Conservation (phyloP, 2,329 filamentous ascomycete genomes). For the Meredithiella fracta region DNA sequence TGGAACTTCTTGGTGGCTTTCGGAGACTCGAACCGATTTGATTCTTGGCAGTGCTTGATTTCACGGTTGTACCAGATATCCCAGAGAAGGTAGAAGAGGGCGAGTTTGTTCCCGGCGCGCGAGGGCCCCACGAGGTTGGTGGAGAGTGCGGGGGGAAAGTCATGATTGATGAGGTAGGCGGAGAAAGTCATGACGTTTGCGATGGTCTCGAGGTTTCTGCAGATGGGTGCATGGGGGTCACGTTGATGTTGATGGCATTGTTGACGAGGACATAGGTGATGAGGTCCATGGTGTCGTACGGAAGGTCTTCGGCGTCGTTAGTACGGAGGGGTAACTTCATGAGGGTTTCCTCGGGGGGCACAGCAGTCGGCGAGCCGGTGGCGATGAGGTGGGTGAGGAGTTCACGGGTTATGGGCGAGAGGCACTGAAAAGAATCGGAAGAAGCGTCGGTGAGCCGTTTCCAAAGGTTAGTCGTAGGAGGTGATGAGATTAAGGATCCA, state of each 20-base stretch:
- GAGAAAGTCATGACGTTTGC: too few relatives aligned
- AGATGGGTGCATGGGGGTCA: too few relatives aligned
- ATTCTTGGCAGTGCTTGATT: neutral
- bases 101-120: neutral
- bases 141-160: too few relatives aligned
- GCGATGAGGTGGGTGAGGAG: neutral
- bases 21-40: too few relatives aligned
- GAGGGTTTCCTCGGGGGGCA: too few relatives aligned
- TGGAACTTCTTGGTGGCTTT: too few relatives aligned
- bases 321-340: neutral
- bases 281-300: neutral
- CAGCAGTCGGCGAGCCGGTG: neutral
- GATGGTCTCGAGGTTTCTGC: too few relatives aligned
- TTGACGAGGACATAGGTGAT: slow-evolving; percentile 1
- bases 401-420: neutral
- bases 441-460: neutral
- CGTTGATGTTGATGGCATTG: neutral
- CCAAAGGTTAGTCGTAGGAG: neutral
- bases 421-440: neutral
- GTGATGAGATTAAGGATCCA: too few relatives aligned
- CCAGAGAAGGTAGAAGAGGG: neutral
- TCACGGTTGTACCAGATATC: neutral
- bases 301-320: neutral
- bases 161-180: too few relatives aligned
- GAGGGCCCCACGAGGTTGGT: too few relatives aligned